phyloP scores from a whole-genome alignment of 2,329 filamentous ascomycete species.

The Pestalotiopsis sp. region DNA sequence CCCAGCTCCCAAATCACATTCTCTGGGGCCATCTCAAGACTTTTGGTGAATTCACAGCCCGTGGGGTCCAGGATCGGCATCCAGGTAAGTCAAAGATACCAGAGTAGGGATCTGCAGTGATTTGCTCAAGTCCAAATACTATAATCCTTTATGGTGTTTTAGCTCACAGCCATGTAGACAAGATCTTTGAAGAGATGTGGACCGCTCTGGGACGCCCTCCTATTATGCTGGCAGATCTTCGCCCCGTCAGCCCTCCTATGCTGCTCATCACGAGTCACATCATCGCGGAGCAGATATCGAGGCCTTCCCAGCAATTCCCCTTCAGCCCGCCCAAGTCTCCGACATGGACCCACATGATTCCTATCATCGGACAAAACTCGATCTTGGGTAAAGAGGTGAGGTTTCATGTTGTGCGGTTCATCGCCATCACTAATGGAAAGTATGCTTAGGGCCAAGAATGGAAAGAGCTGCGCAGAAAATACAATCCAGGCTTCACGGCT shows the following conservation, averaged over 20 bases:
- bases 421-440: neutral
- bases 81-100: neutral
- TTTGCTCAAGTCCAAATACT: neutral
- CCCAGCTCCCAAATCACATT: neutral
- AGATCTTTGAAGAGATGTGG: slow-evolving; percentile 27
- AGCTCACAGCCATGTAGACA: neutral
- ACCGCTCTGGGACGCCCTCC: slow-evolving; percentile 33
- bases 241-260: slow-evolving; percentile 36
- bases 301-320: slow-evolving; percentile 31
- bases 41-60: neutral
- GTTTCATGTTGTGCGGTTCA: neutral
- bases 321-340: slow-evolving; percentile 35
- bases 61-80: neutral
- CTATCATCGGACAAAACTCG: neutral
- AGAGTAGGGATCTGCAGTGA: neutral
- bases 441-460: slow-evolving; percentile 15
- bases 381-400: slow-evolving; percentile 3
- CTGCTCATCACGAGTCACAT: slow-evolving; percentile 34
- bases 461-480: slow-evolving; percentile 33
- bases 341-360: slow-evolving; percentile 12
- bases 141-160: neutral
- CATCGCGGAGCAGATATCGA: slow-evolving; percentile 40
- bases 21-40: slow-evolving; percentile 8
- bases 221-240: slow-evolving; percentile 36
- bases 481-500: slow-evolving; percentile 40